These are phyloP conservation scores for Malus sylvestris DNA, from an alignment of 306 rosid genomes.

Conservation along the genomic window DNA sequence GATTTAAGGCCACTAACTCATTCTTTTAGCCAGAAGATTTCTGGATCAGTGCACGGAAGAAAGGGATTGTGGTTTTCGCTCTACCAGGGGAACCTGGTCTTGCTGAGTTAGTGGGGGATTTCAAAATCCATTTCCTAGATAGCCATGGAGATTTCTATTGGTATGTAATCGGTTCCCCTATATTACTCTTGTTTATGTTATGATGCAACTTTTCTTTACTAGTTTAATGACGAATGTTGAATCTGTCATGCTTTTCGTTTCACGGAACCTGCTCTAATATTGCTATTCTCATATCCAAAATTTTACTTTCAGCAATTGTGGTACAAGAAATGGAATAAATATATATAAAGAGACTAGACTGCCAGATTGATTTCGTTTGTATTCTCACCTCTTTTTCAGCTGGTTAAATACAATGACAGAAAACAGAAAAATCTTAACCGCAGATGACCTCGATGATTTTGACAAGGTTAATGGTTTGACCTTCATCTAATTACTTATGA, in stretches of 20 bases:
- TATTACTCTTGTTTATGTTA: not conserved
- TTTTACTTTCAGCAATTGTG: conserved; percentile 1
- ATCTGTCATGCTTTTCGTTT: not conserved
- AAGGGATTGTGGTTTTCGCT: conserved; percentile 88
- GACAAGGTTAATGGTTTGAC: conserved; percentile 53
- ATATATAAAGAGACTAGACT: not conserved
- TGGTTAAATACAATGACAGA: conserved; percentile 86
- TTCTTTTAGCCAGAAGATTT: conserved; percentile 74
- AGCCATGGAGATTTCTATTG: conserved; percentile 95
- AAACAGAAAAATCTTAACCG: conserved; percentile 46
- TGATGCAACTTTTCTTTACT: not conserved
- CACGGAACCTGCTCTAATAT: not conserved
- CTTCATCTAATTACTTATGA: conserved; percentile 2
- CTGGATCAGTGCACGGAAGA: conserved; percentile 82
- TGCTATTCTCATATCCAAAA: not conserved
- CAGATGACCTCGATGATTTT: conserved; percentile 77
- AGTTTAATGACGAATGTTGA: not conserved
- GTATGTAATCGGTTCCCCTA: conserved; percentile 28
- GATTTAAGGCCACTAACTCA: conserved; percentile 15
- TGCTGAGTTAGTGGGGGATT: conserved; percentile 77
- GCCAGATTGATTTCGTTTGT: not conserved
- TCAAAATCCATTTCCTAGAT: conserved; percentile 84
- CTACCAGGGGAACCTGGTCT: conserved; percentile 95
- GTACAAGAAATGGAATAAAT: not conserved
- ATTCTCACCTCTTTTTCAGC: conserved; percentile 26